Evolutionary conservation across 2,329 filamentous ascomycete species (phyloP), one percentile per base, ranked within the genome.

Genomic region (Fusarium lyarnte): DNA sequence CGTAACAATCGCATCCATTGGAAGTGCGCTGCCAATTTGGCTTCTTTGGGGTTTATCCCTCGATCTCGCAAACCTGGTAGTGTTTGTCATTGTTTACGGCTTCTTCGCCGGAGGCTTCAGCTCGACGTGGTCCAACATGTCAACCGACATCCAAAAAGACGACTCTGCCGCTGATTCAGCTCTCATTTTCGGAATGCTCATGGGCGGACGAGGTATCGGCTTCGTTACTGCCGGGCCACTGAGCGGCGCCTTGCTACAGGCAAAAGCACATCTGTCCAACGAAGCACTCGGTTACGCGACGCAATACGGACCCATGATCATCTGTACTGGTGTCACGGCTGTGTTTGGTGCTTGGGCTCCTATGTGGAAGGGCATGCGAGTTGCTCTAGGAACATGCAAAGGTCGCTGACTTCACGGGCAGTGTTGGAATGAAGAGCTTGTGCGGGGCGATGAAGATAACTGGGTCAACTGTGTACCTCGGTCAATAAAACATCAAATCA

Each of bases 81-180:
- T 88, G 16, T 92, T 91, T 76, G 87, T 89, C 10, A 78, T 90
- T 19, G 82, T 86, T 8, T 92, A 90, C 72, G 90, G 90, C 1
- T 86, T 91, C 74, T 92, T 91, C 46, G 89, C 90, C 0, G 88
- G 89, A 5, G 87, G 87, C 0, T 92, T 89, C 72, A 88, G 87
- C 35, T 85, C 87, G 3, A 88, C 89, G 0, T 92, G 90, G 89
- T 85, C 86, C 5, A 87, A 86, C 3, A 84, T 87, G 74, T 82
- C 85, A 78, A 80, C 76, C 41, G 82, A 85, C 33, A 78, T 86
- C 8, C 74, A 78, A 23, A 69, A 69, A 21, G 69, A 74, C 17
- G 72, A 79, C 25, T 35, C 69, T 6, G 57, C 70, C 1, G 70
- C 79, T 7, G 78, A 79, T 47, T 73, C 78, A 7, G 75, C 77